Evolutionary conservation across 2,329 filamentous ascomycete genomes (phyloP).

Genomic region (Chaetothyriales sp.): DNA sequence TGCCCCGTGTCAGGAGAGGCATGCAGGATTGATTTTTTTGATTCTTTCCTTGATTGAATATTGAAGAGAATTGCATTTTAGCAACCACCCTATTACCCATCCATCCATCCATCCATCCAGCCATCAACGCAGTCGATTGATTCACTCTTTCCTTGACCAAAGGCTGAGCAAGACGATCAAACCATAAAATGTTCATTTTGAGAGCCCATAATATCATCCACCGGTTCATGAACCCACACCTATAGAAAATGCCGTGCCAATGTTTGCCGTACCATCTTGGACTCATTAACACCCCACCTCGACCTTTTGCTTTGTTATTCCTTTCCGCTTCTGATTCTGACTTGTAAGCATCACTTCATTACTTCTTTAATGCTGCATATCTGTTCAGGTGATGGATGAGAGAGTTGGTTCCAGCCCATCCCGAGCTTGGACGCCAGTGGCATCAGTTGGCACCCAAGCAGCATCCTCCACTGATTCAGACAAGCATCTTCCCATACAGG

Average conservation of each 20-base stretch:
- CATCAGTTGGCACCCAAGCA: constrained; percentile 2
- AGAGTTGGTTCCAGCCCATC: background rate
- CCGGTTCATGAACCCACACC: background rate
- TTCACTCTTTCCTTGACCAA: background rate
- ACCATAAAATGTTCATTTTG: background rate
- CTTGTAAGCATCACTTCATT: background rate
- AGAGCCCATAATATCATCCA: background rate
- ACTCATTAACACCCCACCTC: background rate
- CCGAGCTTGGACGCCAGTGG: background rate
- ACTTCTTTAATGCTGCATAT: background rate
- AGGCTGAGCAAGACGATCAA: background rate
- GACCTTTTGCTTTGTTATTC: constrained; percentile 7
- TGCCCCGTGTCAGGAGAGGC: constrained; percentile 32
- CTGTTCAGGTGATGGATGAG: background rate
- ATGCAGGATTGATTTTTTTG: no score
- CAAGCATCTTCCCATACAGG: no score
- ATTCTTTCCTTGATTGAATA: no score
- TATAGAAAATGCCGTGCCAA: background rate
- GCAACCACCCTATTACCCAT: no score
- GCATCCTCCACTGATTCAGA: background rate
- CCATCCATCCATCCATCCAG: no score
- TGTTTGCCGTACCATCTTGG: background rate
- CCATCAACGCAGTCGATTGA: no score
- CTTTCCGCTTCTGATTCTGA: constrained; percentile 10
- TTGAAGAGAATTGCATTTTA: no score